A percentile compares a stretch with the other conserved stretches of the same genome.
Evolutionary conservation across 176 grass and related monocot species (phyloP).

Genomic region (Bonia amplexicaulis): DNA sequence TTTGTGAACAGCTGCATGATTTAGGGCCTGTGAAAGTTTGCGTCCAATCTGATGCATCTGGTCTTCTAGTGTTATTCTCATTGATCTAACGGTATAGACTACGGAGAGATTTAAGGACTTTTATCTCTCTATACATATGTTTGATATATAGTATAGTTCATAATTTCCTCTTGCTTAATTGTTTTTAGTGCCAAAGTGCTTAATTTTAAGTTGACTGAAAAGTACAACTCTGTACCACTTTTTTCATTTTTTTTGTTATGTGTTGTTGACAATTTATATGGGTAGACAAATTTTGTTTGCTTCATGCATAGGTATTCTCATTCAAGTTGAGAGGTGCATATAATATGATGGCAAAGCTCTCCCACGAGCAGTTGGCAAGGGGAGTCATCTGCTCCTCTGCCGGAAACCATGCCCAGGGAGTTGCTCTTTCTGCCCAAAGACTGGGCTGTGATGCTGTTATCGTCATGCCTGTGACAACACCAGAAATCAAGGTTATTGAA

Average conservation of each 20-base stretch:
- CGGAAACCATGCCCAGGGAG: slow-evolving; percentile 98
- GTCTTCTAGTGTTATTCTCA: not conserved
- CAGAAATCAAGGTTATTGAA: slow-evolving; percentile 87
- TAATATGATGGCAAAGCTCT: slow-evolving; percentile 98
- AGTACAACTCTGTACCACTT: not conserved
- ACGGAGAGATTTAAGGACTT: not conserved
- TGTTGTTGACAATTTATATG: not conserved
- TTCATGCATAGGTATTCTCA: slow-evolving; percentile 74
- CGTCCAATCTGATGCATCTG: not conserved
- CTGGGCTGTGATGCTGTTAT: slow-evolving; percentile 92
- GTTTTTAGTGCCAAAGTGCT: not conserved
- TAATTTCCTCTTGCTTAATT: not conserved
- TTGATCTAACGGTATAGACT: not conserved
- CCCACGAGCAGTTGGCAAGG: slow-evolving; percentile 63
- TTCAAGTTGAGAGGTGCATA: slow-evolving; percentile 99
- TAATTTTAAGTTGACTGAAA: not conserved
- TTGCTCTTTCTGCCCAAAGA: slow-evolving; percentile 79
- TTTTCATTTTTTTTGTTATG: not conserved
- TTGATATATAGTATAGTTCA: not conserved
- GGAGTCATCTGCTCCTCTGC: slow-evolving; percentile 99
- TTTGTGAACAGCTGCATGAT: not conserved
- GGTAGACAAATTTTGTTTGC: not conserved
- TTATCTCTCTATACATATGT: not conserved
- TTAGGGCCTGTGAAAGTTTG: not conserved
- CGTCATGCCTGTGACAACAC: slow-evolving; percentile 97